Base-by-base conservation (phyloP, 352 stramenopile species). In the Phytophthora hibernalis region DNA sequence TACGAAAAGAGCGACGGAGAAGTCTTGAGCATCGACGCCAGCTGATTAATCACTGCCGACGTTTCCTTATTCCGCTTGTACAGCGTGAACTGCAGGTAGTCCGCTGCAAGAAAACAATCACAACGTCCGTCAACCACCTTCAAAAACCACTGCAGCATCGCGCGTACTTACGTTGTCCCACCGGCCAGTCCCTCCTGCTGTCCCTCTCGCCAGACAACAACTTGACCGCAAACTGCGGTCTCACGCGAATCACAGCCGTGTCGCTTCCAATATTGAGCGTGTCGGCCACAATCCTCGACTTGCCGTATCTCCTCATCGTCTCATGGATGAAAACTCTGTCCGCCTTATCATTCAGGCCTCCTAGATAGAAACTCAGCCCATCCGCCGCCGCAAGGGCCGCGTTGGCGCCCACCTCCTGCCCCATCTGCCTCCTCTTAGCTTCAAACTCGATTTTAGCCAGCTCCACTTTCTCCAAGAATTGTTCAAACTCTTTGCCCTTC, bases 31-130 rank as follows among this genome's bases (percentile, higher is more conserved):
- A 87, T 74, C 24, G 85, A 83, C 20, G 79, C 83, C 15, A 97
- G 73, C 49, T 95, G 87, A 55, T 85, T 83, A 63, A 96, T 81
- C 47, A 95, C 83, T 9, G 83, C 83, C 31, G 88, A 83, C 18
- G 95, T 98, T 31, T 99, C 97, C 56, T 95, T 93, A 76, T 99
- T 99, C 65, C 97, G 92, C 75, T 98, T 99, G 84, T 98, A 98
- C 16, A 99, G 67, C 33, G 98, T 93, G 76, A 99, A 99, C 64
- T 94, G 83, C 45, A 98, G 72, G 78, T 95, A 99, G 45, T 98
- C 85, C 58, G 89, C 90, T 83, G 55, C 38, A 67, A 24, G 28
- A 43, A 11, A 45, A 59, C 8, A 13, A 30, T n/a, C 61, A 43
- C 40, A 5, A 22, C 12, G 18, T 4, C 13, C 52, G 15, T 72